Base-by-base conservation (phyloP, 345 rosid species). In the Citrus inodora region DNA sequence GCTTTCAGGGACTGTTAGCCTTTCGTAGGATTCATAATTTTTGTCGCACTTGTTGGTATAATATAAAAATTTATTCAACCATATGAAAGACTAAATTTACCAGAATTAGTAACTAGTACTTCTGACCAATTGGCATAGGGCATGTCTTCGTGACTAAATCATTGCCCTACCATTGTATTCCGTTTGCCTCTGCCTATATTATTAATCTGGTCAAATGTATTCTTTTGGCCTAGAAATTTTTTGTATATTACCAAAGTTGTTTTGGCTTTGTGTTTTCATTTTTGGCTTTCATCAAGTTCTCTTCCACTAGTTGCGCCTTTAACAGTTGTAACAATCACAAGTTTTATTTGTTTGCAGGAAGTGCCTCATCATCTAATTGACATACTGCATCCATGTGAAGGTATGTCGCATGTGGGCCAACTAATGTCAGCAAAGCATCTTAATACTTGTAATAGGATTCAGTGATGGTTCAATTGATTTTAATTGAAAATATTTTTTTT, bases 351-450 rank as follows among this genome's bases (percentile, higher is more conserved):
- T 78, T 73, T 76, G 66, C 87, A 93, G 98, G 97, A 91, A 84
- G 98, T 93, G 76, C 94, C 87, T 2, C 98, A 95, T 77, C 98
- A 95, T 85, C 86, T 95, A 70, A 76, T 95, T 67, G 99, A 95
- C 85, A 86, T 95, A 66, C 80, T 93, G 84, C 85, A 92, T 71
- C 99, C 99, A 4, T 86, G 87, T 77, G 91, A 95, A 90, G 99
- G 99, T 95, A 73, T 60, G 48, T 61, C 76, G 28, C 67, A 17
- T 53, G 40, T 65, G 37, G 71, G 37, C 65, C 48, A 66, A 38
- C 78, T 80, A 33, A 32, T 62, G 40, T 67, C 55, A 76, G 61
- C 74, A 46, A 46, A 67, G 33, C 61, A 35, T 82, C 51, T 42
- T 10, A 72, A 30, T 61, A 24, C 40, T 63, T 77, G 5, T 58